Evolutionary conservation across 345 rosid species (phyloP).

Genomic region (Gossypium rotundifolium): DNA sequence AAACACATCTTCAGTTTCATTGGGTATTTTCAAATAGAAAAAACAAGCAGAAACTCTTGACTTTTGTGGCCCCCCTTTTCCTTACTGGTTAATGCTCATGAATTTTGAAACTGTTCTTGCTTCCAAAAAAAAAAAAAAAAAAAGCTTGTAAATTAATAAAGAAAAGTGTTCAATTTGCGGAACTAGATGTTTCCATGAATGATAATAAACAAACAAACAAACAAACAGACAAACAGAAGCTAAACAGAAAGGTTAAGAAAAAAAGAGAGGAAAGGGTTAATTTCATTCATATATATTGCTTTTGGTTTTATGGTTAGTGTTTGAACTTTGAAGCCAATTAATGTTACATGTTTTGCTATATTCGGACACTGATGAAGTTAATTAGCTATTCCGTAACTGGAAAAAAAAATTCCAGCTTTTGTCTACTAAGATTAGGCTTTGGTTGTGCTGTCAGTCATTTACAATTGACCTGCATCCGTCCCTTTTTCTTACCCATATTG

Average conservation of each 20-base stretch:
- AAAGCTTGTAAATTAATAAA: no score
- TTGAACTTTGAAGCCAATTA: neutral
- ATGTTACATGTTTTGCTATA: constrained; percentile 7
- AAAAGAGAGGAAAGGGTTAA: no score
- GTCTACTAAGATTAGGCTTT: constrained; percentile 8
- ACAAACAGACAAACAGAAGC: no score
- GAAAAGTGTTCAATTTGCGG: no score
- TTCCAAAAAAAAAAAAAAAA: no score
- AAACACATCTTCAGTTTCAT: neutral
- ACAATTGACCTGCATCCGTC: constrained; percentile 7
- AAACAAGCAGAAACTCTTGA: neutral
- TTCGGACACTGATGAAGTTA: constrained; percentile 4
- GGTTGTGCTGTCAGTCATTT: constrained; percentile 20
- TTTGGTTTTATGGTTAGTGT: neutral
- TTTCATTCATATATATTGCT: neutral
- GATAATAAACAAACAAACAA: no score
- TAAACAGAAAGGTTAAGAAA: no score
- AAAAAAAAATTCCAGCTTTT: constrained; percentile 18
- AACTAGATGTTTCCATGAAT: no score
- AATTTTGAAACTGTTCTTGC: neutral
- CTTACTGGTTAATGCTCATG: neutral
- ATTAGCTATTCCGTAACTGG: constrained; percentile 12
- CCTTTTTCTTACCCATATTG: constrained; percentile 7
- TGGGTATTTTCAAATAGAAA: neutral
- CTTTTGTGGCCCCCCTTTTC: neutral